phyloP scores from a whole-genome alignment of 192 early-diverging fungal species.

The Entrophospora sp. region DNA sequence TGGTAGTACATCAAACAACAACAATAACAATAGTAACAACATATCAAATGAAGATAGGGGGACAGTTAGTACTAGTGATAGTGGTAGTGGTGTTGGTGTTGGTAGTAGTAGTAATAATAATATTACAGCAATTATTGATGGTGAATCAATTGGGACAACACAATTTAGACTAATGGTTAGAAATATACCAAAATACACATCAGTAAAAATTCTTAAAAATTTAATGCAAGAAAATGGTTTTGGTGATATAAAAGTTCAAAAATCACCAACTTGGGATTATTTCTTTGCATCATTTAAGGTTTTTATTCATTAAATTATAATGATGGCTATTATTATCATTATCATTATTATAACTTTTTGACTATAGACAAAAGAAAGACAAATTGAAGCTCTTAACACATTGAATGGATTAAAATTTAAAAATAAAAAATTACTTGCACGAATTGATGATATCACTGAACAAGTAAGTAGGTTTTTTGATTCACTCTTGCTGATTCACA shows the following conservation, averaged over 20 bases:
- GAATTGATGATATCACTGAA: background rate
- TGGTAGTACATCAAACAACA: too few relatives aligned
- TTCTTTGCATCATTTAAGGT: background rate
- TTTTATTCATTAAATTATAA: too few relatives aligned
- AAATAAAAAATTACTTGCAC: background rate
- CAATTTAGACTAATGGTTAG: background rate
- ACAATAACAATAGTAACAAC: too few relatives aligned
- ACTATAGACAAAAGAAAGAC: background rate
- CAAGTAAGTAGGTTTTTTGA: background rate
- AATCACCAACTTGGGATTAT: background rate
- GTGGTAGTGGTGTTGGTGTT: background rate
- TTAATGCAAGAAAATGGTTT: background rate
- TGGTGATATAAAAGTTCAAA: background rate
- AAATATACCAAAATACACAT: conserved; percentile 1
- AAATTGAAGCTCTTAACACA: background rate
- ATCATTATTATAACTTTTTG: too few relatives aligned
- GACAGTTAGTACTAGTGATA: background rate
- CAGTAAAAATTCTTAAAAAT: background rate
- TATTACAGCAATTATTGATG: too few relatives aligned
- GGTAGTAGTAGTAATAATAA: background rate
- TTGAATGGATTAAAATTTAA: conserved; percentile 1
- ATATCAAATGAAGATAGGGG: background rate
- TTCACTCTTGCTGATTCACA: background rate
- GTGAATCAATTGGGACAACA: background rate
- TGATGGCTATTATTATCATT: too few relatives aligned